Conservation (phyloP, 495 filamentous ascomycete genomes). For the Tuber brumale region DNA sequence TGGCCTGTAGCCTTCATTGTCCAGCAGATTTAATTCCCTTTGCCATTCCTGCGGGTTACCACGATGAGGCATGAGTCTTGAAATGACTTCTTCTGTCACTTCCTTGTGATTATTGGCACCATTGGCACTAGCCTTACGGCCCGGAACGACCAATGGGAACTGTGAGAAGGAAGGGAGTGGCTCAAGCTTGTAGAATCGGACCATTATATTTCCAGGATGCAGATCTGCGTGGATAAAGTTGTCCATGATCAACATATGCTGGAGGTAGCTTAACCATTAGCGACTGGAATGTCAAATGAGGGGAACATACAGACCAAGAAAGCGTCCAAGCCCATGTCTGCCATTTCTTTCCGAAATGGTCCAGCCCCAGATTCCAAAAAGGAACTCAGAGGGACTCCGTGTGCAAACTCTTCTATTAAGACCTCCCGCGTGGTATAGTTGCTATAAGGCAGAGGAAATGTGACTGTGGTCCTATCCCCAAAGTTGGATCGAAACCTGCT, state of each 20-base stretch:
- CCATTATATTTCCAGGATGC: slow-evolving; percentile 99
- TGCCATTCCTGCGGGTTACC: slow-evolving; percentile 61
- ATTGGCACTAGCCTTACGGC: slow-evolving; percentile 44
- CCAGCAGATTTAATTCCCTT: slow-evolving; percentile 66
- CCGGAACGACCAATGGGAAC: slow-evolving; percentile 37
- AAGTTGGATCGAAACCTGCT: slow-evolving; percentile 86
- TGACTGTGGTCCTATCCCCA: slow-evolving; percentile 78
- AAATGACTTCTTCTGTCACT: slow-evolving; percentile 79
- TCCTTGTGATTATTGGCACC: slow-evolving; percentile 54
- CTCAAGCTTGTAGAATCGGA: slow-evolving; percentile 87
- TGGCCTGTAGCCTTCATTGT: slow-evolving; percentile 81
- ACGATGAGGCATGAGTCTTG: slow-evolving; percentile 65
- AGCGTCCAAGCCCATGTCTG: slow-evolving; percentile 92
- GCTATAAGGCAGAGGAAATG: slow-evolving; percentile 90
- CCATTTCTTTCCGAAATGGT: slow-evolving; percentile 86
- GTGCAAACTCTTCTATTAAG: slow-evolving; percentile 90
- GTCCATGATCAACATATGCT: slow-evolving; percentile 90
- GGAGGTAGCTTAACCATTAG: slow-evolving; percentile 3
- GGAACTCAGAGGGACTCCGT: slow-evolving; percentile 81
- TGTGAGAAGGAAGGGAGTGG: slow-evolving; percentile 57
- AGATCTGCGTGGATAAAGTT: slow-evolving; percentile 99
- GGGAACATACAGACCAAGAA: slow-evolving; percentile 54
- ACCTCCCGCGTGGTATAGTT: slow-evolving; percentile 89
- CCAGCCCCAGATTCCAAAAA: slow-evolving; percentile 90
- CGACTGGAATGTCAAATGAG: slow-evolving; percentile 5